Evolutionary conservation across 139 green algal species (phyloP).

Genomic region (Auxenochlorella pyrenoidosa): DNA sequence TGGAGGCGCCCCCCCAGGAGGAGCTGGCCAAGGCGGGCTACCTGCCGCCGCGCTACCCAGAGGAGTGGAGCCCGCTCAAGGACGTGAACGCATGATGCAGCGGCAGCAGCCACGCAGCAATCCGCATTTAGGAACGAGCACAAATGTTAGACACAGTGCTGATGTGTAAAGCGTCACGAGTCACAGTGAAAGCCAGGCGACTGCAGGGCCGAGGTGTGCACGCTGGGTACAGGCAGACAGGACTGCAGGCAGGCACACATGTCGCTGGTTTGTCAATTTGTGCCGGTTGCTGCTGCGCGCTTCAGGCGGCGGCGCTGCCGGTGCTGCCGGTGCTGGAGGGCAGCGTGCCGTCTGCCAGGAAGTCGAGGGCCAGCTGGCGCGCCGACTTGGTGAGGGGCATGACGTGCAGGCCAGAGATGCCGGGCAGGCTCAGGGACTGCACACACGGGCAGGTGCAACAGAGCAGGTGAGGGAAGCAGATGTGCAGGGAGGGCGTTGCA

Average conservation of each 20-base stretch:
- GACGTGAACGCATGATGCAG: slow-evolving; percentile 6
- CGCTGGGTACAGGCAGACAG: no score
- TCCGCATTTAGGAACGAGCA: no score
- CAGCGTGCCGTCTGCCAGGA: slow-evolving; percentile 52
- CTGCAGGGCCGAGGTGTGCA: no score
- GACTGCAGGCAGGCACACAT: no score
- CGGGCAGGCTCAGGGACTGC: slow-evolving; percentile 55
- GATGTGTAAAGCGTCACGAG: no score
- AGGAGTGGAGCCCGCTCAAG: slow-evolving; percentile 22
- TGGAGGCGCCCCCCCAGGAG: neutral
- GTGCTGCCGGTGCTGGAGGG: neutral
- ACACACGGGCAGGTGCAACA: neutral
- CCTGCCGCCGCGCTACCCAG: slow-evolving; percentile 47
- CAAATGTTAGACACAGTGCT: no score
- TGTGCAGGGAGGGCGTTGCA: neutral
- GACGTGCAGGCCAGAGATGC: slow-evolving; percentile 71
- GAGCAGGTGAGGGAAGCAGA: neutral
- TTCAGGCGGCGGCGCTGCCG: neutral
- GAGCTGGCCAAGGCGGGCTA: slow-evolving; percentile 33
- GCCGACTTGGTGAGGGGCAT: slow-evolving; percentile 73
- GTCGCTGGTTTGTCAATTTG: neutral
- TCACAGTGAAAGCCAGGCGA: no score
- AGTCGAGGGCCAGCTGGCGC: slow-evolving; percentile 40
- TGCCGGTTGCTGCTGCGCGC: neutral
- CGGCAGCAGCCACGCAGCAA: neutral